Evolutionary conservation across 177 flowering plant genomes (phyloP).

Genomic region (Vitis hybrid): DNA sequence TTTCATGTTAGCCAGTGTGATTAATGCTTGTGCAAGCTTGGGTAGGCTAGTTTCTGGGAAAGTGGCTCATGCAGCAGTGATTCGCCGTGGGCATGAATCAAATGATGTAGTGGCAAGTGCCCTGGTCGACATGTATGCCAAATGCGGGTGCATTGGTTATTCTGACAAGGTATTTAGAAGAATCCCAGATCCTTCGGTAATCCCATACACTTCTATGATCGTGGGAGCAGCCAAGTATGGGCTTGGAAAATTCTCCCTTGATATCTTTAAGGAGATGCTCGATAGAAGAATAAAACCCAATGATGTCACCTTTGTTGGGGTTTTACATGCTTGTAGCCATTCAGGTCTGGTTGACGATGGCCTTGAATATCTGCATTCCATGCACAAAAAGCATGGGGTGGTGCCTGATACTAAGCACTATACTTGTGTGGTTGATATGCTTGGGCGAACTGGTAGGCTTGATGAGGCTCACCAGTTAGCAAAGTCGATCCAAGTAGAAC

Average conservation of each 20-base stretch:
- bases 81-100: constrained; percentile 37
- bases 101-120: constrained; percentile 58
- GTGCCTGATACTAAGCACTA: constrained; percentile 52
- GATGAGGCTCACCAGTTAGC: constrained; percentile 62
- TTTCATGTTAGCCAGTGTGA: constrained; percentile 50
- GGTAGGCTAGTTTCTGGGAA: constrained; percentile 59
- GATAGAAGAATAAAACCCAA: constrained; percentile 51
- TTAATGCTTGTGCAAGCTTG: constrained; percentile 69
- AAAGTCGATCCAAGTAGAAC: constrained; percentile 25
- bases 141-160: constrained; percentile 59
- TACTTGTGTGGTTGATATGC: constrained; percentile 69
- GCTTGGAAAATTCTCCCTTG: constrained; percentile 44
- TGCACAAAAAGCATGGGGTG: constrained; percentile 42
- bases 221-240: constrained; percentile 67
- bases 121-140: constrained; percentile 78
- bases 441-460: constrained; percentile 55
- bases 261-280: constrained; percentile 62
- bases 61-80: constrained; percentile 46
- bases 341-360: constrained; percentile 64
- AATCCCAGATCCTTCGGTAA: constrained; percentile 45
- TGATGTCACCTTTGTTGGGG: constrained; percentile 61
- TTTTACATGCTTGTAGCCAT: constrained; percentile 78
- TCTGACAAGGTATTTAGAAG: constrained; percentile 45
- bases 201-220: constrained; percentile 65
- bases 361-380: constrained; percentile 42